A percentile compares a stretch with the other conserved stretches of the same genome.
Conservation (phyloP, 768 basidiomycete species). For the Phaeotremella skinneri region DNA sequence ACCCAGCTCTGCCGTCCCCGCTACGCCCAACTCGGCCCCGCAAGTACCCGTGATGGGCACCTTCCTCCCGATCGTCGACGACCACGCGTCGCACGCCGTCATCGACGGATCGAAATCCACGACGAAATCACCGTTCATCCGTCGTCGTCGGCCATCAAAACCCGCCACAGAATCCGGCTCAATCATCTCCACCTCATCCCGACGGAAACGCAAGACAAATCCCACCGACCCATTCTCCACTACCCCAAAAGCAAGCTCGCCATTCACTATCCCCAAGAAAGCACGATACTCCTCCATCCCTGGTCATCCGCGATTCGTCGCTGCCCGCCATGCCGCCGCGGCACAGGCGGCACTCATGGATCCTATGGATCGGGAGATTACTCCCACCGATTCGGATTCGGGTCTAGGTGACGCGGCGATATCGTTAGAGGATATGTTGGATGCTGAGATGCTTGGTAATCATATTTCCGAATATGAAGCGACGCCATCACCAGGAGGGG, state of each 20-base stretch:
- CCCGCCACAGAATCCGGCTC: background rate
- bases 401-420: slow-evolving; percentile 10
- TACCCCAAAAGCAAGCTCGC: background rate
- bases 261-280: slow-evolving; percentile 13
- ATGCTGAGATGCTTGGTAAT: slow-evolving; percentile 12
- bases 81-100: slow-evolving; percentile 43
- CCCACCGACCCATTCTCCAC: slow-evolving; percentile 32
- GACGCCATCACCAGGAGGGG: slow-evolving; percentile 1
- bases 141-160: slow-evolving; percentile 24
- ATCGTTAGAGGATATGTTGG: slow-evolving; percentile 45
- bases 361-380: slow-evolving; percentile 24
- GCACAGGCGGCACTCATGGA: slow-evolving; percentile 9
- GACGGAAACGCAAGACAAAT: slow-evolving; percentile 26
- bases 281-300: slow-evolving; percentile 46
- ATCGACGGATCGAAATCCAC: slow-evolving; percentile 38
- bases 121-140: slow-evolving; percentile 46
- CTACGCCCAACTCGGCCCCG: background rate
- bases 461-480: background rate
- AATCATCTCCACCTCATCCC: background rate
- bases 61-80: slow-evolving; percentile 39
- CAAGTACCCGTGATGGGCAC: slow-evolving; percentile 43
- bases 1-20: slow-evolving; percentile 1
- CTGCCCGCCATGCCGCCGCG: slow-evolving; percentile 31
- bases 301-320: slow-evolving; percentile 42
- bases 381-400: slow-evolving; percentile 26